A percentile compares a stretch with the other conserved stretches of the same genome.
Conservation (phyloP, 148 eudicot species). For the Nyssa sinensis region DNA sequence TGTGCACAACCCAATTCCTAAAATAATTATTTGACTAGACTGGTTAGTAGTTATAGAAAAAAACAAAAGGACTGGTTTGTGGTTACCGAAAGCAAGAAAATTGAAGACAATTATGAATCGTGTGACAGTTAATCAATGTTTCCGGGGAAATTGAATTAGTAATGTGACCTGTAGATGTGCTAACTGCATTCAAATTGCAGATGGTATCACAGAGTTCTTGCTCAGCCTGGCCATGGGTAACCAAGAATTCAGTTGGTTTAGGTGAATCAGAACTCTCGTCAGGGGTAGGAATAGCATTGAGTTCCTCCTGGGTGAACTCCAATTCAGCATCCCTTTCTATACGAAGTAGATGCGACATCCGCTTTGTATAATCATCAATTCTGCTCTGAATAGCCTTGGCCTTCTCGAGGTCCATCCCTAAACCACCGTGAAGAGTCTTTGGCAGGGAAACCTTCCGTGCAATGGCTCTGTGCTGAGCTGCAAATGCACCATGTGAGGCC, state of each 20-base stretch:
- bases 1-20: slow-evolving; percentile 19
- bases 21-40: not conserved
- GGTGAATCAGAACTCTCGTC: slow-evolving; percentile 48
- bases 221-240: slow-evolving; percentile 82
- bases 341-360: slow-evolving; percentile 61
- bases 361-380: slow-evolving; percentile 62
- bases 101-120: not conserved
- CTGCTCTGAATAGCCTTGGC: slow-evolving; percentile 57
- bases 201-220: slow-evolving; percentile 89
- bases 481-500: slow-evolving; percentile 23
- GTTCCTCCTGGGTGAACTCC: slow-evolving; percentile 84
- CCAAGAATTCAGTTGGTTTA: slow-evolving; percentile 75
- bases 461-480: slow-evolving; percentile 88
- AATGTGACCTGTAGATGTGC: slow-evolving; percentile 66
- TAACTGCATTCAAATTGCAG: slow-evolving; percentile 73
- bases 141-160: not conserved
- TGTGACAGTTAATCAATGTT: not conserved
- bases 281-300: slow-evolving; percentile 72
- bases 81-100: not conserved
- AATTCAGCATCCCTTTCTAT: slow-evolving; percentile 83
- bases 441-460: slow-evolving; percentile 62
- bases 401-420: slow-evolving; percentile 62
- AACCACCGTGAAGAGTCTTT: slow-evolving; percentile 44
- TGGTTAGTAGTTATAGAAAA: not conserved
- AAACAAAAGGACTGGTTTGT: not conserved